phyloP scores from a whole-genome alignment of 2,329 filamentous ascomycete genomes.

The Ophiobolus disseminans region DNA sequence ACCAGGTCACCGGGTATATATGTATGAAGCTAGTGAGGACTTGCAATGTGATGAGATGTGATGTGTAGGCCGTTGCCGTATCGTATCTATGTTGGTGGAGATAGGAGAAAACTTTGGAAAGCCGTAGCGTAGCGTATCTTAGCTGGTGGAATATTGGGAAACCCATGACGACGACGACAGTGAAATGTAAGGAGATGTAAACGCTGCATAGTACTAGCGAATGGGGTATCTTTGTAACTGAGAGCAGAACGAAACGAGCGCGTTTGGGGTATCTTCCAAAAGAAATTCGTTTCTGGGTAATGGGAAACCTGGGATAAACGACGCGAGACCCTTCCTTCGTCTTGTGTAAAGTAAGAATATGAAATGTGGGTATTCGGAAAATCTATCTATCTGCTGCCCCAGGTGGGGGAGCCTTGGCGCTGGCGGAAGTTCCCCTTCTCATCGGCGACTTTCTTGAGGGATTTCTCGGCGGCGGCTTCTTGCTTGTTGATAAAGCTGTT shows the following conservation, averaged over 20 bases:
- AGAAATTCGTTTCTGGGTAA: conserved; percentile 17
- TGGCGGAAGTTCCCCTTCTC: conserved; percentile 50
- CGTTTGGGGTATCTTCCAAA: conserved; percentile 38
- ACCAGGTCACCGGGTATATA: conserved; percentile 19
- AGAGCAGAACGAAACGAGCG: conserved; percentile 31
- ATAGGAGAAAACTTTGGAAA: background rate
- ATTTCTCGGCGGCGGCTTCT: conserved; percentile 44
- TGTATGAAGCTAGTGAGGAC: conserved; percentile 12
- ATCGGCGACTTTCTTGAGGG: conserved; percentile 47
- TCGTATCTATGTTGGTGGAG: conserved; percentile 2
- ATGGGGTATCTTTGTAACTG: conserved; percentile 29
- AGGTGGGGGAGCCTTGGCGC: conserved; percentile 45
- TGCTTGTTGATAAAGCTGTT: conserved; percentile 45
- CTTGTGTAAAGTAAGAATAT: no score
- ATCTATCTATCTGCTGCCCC: conserved; percentile 43
- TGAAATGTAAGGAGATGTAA: conserved; percentile 25
- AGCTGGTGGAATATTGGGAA: conserved; percentile 10
- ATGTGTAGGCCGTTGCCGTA: no score
- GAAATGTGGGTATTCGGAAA: background rate
- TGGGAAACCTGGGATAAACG: conserved; percentile 18
- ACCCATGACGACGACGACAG: conserved; percentile 9
- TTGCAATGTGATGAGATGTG: conserved; percentile 3
- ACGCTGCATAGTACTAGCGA: conserved; percentile 5
- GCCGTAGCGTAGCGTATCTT: background rate
- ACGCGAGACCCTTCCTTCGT: conserved; percentile 8